Percentiles rank a stretch among this genome's conserved stretches.
Evolutionary conservation across 352 stramenopile genomes (phyloP).

Genomic region (Blastocystis sp.): DNA sequence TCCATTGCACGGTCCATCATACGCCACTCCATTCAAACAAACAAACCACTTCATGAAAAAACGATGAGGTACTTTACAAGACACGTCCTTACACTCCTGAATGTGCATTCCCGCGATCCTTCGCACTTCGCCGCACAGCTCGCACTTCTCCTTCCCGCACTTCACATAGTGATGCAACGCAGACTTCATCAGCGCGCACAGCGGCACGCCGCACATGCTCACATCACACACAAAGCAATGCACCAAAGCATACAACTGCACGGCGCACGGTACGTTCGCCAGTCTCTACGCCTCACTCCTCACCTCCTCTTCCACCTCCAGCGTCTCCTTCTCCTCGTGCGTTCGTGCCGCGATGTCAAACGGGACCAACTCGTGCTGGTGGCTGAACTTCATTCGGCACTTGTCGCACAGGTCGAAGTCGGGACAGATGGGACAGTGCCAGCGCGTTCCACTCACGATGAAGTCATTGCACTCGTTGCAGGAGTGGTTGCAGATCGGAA

Average conservation of each 20-base stretch:
- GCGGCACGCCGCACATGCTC: constrained; percentile 9
- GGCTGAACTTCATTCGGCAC: constrained; percentile 74
- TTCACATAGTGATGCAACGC: constrained; percentile 4
- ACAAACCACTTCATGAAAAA: not conserved
- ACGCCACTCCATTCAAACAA: not conserved
- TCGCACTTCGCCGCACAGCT: not conserved
- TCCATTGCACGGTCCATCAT: too few species aligned
- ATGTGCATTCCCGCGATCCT: constrained; percentile 11
- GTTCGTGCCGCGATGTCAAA: not conserved
- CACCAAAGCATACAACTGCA: constrained; percentile 12
- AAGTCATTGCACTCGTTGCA: constrained; percentile 77
- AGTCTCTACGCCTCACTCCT: not conserved
- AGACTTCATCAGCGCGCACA: constrained; percentile 23
- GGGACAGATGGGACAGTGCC: constrained; percentile 82
- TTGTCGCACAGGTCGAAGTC: constrained; percentile 85
- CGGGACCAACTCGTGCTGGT: constrained; percentile 76
- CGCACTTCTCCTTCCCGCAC: not conserved
- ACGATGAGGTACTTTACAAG: constrained; percentile 40
- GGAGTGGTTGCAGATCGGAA: constrained; percentile 75
- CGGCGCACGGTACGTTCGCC: not conserved
- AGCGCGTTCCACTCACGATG: constrained; percentile 81
- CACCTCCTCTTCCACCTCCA: not conserved
- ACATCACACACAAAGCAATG: constrained; percentile 32
- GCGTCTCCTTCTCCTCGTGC: not conserved
- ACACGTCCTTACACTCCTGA: constrained; percentile 20